These are phyloP conservation scores for Tolypocladium pustulatum DNA, from an alignment of 2,329 filamentous ascomycete species.

Conservation along the genomic window DNA sequence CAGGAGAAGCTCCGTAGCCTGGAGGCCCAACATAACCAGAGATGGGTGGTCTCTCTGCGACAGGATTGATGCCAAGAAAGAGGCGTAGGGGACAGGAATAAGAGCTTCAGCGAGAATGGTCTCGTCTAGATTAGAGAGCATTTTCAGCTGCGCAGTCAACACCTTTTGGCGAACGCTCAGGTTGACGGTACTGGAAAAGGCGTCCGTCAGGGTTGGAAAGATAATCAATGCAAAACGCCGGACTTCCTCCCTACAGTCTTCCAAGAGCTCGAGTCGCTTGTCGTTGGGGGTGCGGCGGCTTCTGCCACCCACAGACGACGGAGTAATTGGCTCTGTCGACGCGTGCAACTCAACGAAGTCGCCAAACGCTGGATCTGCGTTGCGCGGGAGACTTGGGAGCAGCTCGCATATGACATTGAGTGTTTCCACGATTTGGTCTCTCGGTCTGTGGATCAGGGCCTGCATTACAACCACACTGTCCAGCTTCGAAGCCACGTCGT, in stretches of 20 bases:
- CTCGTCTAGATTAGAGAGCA: conserved; percentile 89
- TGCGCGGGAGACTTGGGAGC: conserved; percentile 61
- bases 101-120: conserved; percentile 77
- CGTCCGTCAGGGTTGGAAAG: conserved; percentile 89
- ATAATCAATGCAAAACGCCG: conserved; percentile 88
- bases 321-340: conserved; percentile 27
- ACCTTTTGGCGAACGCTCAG: conserved; percentile 91
- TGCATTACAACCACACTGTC: conserved; percentile 99
- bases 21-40: conserved; percentile 75
- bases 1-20: conserved; percentile 81
- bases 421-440: conserved; percentile 94
- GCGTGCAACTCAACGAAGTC: conserved; percentile 34
- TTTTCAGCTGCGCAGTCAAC: conserved; percentile 89
- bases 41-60: conserved; percentile 90
- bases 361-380: conserved; percentile 29
- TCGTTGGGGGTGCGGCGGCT: conserved; percentile 50
- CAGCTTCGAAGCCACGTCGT: conserved; percentile 74
- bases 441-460: conserved; percentile 85
- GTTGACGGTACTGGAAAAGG: conserved; percentile 96
- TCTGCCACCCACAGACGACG: conserved; percentile 21
- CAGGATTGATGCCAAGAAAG: conserved; percentile 87
- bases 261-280: conserved; percentile 70
- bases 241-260: conserved; percentile 76
- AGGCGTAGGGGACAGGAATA: conserved; percentile 84
- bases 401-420: conserved; percentile 96